These are phyloP conservation scores for Sarocladium kiliense DNA, from an alignment of 2,329 filamentous ascomycete species.

Conservation along the genomic window DNA sequence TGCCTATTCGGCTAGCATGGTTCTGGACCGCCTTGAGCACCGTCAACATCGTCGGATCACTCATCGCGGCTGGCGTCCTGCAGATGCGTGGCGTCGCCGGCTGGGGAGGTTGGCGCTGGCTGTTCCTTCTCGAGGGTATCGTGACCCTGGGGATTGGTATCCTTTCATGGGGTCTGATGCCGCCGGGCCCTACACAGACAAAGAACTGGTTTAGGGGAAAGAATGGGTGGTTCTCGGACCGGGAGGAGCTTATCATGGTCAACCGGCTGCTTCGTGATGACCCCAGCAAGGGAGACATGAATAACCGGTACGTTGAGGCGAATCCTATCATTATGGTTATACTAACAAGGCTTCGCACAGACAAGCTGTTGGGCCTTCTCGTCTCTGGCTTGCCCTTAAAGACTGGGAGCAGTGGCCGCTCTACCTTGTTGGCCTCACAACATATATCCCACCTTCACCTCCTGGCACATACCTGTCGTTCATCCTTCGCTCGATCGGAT, in stretches of 20 bases:
- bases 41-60: slow-evolving; percentile 47
- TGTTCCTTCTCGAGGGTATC: slow-evolving; percentile 21
- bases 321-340: too few species aligned
- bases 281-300: slow-evolving; percentile 56
- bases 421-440: slow-evolving; percentile 47
- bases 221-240: slow-evolving; percentile 56
- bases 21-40: slow-evolving; percentile 66
- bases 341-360: background rate
- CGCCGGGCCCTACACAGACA: slow-evolving; percentile 42
- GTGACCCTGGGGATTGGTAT: slow-evolving; percentile 36
- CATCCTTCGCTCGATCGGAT: slow-evolving; percentile 37
- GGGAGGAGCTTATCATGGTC: slow-evolving; percentile 57
- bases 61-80: slow-evolving; percentile 38
- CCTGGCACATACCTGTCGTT: slow-evolving; percentile 40
- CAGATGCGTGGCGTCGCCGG: slow-evolving; percentile 31
- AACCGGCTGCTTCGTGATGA: slow-evolving; percentile 57
- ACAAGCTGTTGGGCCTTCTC: slow-evolving; percentile 3
- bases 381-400: slow-evolving; percentile 44
- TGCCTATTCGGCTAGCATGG: slow-evolving; percentile 59
- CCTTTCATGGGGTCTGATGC: slow-evolving; percentile 40
- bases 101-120: slow-evolving; percentile 34
- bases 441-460: slow-evolving; percentile 36
- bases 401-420: slow-evolving; percentile 60
- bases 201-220: slow-evolving; percentile 52
- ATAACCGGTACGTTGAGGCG: slow-evolving; percentile 47